A percentile compares a stretch with the other conserved stretches of the same genome.
Conservation (phyloP, 2,329 filamentous ascomycete genomes). For the Cladophialophora bantiana region DNA sequence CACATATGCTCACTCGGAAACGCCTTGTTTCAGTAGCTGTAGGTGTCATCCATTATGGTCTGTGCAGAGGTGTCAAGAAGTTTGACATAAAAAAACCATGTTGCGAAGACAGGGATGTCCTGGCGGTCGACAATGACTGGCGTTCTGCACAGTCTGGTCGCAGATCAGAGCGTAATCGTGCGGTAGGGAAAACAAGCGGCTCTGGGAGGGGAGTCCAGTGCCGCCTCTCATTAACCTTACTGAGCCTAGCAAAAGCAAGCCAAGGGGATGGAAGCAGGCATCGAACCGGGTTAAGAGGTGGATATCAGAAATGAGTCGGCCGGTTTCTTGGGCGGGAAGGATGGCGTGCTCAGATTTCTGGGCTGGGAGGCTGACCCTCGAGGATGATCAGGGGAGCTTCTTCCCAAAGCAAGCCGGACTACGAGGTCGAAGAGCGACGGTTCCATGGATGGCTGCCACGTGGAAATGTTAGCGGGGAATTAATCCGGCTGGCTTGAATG, state of each 20-base stretch:
- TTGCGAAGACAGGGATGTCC: background rate
- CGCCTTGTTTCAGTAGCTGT: slow-evolving; percentile 13
- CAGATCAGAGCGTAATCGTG: background rate
- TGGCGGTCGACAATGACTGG: background rate
- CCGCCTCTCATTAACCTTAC: background rate
- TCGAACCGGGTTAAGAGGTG: slow-evolving; percentile 9
- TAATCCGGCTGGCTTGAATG: slow-evolving; percentile 18
- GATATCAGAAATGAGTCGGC: background rate
- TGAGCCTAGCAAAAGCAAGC: background rate
- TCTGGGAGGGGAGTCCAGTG: background rate
- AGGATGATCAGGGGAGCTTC: slow-evolving; percentile 21
- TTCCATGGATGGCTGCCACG: slow-evolving; percentile 32
- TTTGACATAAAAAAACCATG: slow-evolving; percentile 1
- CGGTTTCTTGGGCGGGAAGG: background rate
- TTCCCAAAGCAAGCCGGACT: slow-evolving; percentile 16
- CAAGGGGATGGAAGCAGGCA: background rate
- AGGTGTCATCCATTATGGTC: background rate
- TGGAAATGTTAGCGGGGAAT: slow-evolving; percentile 30
- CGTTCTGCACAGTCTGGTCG: background rate
- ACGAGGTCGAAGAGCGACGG: background rate
- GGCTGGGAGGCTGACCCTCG: slow-evolving; percentile 13
- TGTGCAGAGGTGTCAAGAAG: background rate
- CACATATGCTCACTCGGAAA: background rate
- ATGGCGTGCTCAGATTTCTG: slow-evolving; percentile 8
- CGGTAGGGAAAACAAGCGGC: background rate